Base-by-base conservation (phyloP, 352 stramenopile genomes). In the Globisporangium perplexum region DNA sequence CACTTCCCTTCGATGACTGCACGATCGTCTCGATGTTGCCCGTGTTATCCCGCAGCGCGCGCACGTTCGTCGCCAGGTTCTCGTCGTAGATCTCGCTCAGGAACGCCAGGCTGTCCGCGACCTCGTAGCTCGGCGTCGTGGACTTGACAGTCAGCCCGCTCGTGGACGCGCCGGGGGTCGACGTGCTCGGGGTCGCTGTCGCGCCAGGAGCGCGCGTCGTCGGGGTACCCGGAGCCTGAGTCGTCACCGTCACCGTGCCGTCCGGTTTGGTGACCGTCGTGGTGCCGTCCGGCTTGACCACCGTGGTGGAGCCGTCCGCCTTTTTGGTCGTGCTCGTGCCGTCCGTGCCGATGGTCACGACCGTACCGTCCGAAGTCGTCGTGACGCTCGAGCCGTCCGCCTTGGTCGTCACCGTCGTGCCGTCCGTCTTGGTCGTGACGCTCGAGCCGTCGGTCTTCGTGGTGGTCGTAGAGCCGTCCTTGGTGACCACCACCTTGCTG, bases 1-100 rank as follows among this genome's bases (percentile, higher is more conserved):
- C 49, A 46, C 54, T 41, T 30, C 60, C 57, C 36, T 69, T 74
- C 3, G 78, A 70, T 33, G 75, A 85, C 63, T 82, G 38, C 43
- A 89, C 75, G 22, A 87, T 74, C 35, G 73, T 77, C 52, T 84
- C 64, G 10, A 87, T 43, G 30, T 72, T 78, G 23, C 62, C 55
- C 22, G 65, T 73, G 62, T 86, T 83, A 44, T 80, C 69, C 35
- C 65, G 59, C 39, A 88, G 62, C 23, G 68, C 73, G 33, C 65
- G 46, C 5, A 88, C 65, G 42, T 72, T 75, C n/a, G 62, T 48
- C 30, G 74, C 76, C 44, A 84, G 52, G n/a, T 47, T 41, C 20
- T 56, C 41, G 59, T 84, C 71, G 63, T 88, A 88, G 31, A 80
- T 80, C 43, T 77, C 46, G 17, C 65, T 66, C 49, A 77, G 72